Base-by-base conservation (phyloP, 768 basidiomycete genomes). In the Pulveroboletus ravenelii region DNA sequence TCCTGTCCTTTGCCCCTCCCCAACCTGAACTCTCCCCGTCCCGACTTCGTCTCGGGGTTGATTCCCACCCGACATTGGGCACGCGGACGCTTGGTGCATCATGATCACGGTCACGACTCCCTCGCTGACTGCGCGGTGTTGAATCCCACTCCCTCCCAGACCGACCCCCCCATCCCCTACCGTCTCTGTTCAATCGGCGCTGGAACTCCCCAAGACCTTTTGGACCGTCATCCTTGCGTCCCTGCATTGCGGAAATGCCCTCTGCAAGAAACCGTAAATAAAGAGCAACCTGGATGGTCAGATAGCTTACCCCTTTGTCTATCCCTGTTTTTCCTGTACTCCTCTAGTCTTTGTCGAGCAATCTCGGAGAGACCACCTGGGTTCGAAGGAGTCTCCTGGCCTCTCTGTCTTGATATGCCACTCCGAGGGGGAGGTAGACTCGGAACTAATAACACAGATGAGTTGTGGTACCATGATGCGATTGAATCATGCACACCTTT, bases 11-110 rank as follows among this genome's bases (percentile, higher is more conserved):
- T 4, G 84, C 76, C 6, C 72, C 64, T 17, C 82, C 85, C 86
- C 84, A 88, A 3, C 82, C 84, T 18, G 72, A 65, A 37, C 74
- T 74, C n/a, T 79, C 81, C n/a, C 75, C 79, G 32, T 74, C 76
- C 23, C 73, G 71, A 42, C 70, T 69, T 55, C 68, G 71, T 30
- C 85, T 78, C 10, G 93, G 94, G 1, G 93, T 98, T 8, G 94
- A 88, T 47, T 96, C 94, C 94, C 94, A 98, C 2, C 84, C 85
- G 49, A 91, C 81, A 66, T 95, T 92, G 0, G 93, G 93, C 14
- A 96, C 87, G 29, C 94, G 84, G 30, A 93, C 83, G 56, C 89
- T 93, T 0, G 90, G 88, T 10, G 82, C 82, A 57, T 89, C 85
- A 10, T 78, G 75, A 41, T 72, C 56, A n/a, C 54, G 54, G 14